Base-by-base conservation (phyloP, 2,329 filamentous ascomycete species). In the Pestalotiopsis sp. region DNA sequence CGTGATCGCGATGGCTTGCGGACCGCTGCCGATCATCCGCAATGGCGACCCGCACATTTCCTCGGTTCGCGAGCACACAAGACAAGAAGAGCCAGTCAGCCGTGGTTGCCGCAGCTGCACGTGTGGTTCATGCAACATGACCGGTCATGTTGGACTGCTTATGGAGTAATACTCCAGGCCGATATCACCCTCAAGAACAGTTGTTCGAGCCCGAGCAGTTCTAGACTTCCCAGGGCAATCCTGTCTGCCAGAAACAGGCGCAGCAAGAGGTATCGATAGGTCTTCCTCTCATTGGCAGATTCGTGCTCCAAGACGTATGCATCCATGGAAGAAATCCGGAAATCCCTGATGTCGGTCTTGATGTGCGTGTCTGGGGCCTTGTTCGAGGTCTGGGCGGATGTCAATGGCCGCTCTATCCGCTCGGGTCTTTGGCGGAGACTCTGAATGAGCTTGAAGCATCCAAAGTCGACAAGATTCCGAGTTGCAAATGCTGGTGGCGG, bases 281-380 rank as follows among this genome's bases (percentile, higher is more conserved):
- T 38, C 25, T 45, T 72, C 73, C 77, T 78, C 36, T 74, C 69
- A 38, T 65, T 27, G 7, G 64, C 45, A 31, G 81, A 74, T 25
- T 76, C 76, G 9, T 80, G 73, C 9, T 73, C 68, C 17, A 86
- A 74, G 4, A 87, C 79, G 69, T 81, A 87, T 13, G 80, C 84
- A 70, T 88, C 86, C 84, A 88, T 85, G 25, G 82, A 79, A 0
- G 85, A 87, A 14, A 84, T 82, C 41, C 83, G 81, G 73, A 86
- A 86, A 9, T 76, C 78, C 23, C 84, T 81, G 59, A 86, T 84
- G 61, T 87, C 84, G 20, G 79, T 71, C 25, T 71, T 70, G 52
- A 68, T 61, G 31, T 67, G 70, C 17, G 71, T 70, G 2, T 61
- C 61, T 7, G 67, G 63, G 6, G 68, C 25, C n/a, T 70, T 23